These are phyloP conservation scores for Pythium apleroticum DNA, from an alignment of 352 stramenopile genomes.

Conservation along the genomic window DNA sequence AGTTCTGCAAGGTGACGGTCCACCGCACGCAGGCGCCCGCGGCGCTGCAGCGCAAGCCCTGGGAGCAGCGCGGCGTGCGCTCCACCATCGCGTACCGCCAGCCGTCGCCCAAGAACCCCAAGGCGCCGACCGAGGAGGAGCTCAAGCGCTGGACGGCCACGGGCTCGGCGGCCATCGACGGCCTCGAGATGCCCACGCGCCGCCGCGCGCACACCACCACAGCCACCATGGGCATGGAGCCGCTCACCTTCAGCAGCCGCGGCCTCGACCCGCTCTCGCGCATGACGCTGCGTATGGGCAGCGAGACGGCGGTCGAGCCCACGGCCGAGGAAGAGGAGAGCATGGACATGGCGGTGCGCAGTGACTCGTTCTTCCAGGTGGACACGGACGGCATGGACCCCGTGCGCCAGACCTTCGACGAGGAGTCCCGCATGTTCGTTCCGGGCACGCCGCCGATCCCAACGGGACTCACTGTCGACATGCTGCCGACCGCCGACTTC, in stretches of 20 bases:
- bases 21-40: conserved; percentile 22
- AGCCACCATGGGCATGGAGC: conserved; percentile 21
- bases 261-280: conserved; percentile 45
- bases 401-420: conserved; percentile 44
- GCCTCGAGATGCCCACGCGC: conserved; percentile 26
- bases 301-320: conserved; percentile 19
- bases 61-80: conserved; percentile 20
- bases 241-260: conserved; percentile 24
- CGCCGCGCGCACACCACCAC: conserved; percentile 52
- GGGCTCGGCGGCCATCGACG: conserved; percentile 15
- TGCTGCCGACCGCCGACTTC: conserved; percentile 42
- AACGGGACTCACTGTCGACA: conserved; percentile 43
- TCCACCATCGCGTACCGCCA: conserved; percentile 41
- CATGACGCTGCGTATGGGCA: conserved; percentile 44
- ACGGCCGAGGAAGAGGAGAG: conserved; percentile 1
- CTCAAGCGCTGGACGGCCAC: conserved; percentile 20
- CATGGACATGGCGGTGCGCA: conserved; percentile 29
- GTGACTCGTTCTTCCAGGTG: conserved; percentile 51
- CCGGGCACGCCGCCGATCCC: conserved; percentile 52
- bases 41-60: conserved; percentile 18
- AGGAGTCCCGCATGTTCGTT: conserved; percentile 36
- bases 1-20: conserved; percentile 65
- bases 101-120: conserved; percentile 9
- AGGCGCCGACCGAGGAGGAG: conserved; percentile 10
- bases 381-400: conserved; percentile 52